Percentiles rank a stretch among this genome's conserved stretches.
These are phyloP conservation scores for Nakazawaea wickerhamii DNA, from an alignment of 805 yeast species.

Conservation along the genomic window DNA sequence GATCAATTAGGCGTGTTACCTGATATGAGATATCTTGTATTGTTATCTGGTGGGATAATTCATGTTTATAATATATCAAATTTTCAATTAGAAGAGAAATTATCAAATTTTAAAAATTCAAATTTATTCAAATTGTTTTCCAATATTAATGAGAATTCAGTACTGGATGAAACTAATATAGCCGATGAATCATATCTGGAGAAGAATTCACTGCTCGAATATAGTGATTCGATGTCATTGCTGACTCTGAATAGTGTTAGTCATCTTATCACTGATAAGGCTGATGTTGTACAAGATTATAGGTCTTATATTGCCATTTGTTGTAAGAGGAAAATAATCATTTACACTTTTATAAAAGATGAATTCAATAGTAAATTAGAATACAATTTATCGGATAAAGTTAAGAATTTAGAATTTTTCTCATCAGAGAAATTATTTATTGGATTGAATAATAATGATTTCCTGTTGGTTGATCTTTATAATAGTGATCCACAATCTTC, in stretches of 20 bases:
- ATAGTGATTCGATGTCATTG: slow-evolving; percentile 26
- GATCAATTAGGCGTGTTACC: slow-evolving; percentile 28
- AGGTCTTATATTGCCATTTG: slow-evolving; percentile 14
- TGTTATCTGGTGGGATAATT: slow-evolving; percentile 26
- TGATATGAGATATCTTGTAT: slow-evolving; percentile 26
- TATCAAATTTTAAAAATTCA: slow-evolving; percentile 29
- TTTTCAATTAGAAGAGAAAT: slow-evolving; percentile 23
- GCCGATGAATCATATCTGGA: slow-evolving; percentile 8
- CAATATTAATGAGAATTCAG: slow-evolving; percentile 15
- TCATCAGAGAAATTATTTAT: slow-evolving; percentile 19
- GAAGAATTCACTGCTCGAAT: slow-evolving; percentile 11
- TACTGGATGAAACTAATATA: slow-evolving; percentile 1
- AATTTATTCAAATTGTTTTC: slow-evolving; percentile 23
- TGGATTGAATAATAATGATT: slow-evolving; percentile 22
- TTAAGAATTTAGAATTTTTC: slow-evolving; percentile 21
- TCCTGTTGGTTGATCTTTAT: slow-evolving; percentile 14
- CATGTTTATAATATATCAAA: slow-evolving; percentile 26
- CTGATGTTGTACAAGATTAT: slow-evolving; percentile 4
- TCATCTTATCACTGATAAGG: slow-evolving; percentile 9
- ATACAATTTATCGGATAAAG: slow-evolving; percentile 21
- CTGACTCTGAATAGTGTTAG: slow-evolving; percentile 22
- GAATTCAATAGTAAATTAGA: slow-evolving; percentile 21
- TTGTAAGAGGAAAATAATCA: slow-evolving; percentile 20
- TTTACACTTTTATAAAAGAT: slow-evolving; percentile 20
- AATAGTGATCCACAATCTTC: slow-evolving; percentile 8